Evolutionary conservation across 2,329 filamentous ascomycete genomes (phyloP).

Genomic region (Aspergillus melleus): DNA sequence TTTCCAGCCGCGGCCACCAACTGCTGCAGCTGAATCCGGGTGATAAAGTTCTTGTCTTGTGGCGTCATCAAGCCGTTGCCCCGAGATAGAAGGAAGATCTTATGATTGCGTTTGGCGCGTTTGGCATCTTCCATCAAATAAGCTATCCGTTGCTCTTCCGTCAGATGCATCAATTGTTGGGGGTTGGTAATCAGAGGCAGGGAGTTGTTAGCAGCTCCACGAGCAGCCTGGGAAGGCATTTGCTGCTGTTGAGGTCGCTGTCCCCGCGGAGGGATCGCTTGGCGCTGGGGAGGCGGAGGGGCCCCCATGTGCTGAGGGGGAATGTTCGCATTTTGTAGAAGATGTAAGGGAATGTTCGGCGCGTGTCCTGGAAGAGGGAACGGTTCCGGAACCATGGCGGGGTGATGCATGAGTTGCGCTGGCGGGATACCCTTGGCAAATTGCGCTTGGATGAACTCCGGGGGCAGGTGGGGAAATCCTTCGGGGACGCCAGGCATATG

Average conservation of each 20-base stretch:
- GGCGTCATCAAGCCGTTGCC: slow-evolving; percentile 98
- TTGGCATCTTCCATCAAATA: slow-evolving; percentile 90
- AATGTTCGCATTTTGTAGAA: slow-evolving; percentile 76
- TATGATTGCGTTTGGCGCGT: slow-evolving; percentile 95
- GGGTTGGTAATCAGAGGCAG: slow-evolving; percentile 65
- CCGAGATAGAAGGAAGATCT: slow-evolving; percentile 89
- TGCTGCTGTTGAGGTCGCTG: slow-evolving; percentile 39
- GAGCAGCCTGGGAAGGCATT: slow-evolving; percentile 35
- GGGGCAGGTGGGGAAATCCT: slow-evolving; percentile 37
- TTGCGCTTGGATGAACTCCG: slow-evolving; percentile 50
- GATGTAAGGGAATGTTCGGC: slow-evolving; percentile 64
- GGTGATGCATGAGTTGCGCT: slow-evolving; percentile 39
- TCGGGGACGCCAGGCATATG: slow-evolving; percentile 33
- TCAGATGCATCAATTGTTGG: slow-evolving; percentile 72
- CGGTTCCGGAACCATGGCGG: slow-evolving; percentile 44
- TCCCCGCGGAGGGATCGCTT: slow-evolving; percentile 35
- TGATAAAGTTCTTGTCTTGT: slow-evolving; percentile 99
- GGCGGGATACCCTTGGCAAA: slow-evolving; percentile 35
- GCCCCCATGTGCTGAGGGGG: slow-evolving; percentile 46
- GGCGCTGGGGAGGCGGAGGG: slow-evolving; percentile 38
- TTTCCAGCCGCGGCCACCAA: slow-evolving; percentile 90
- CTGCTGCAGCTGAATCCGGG: slow-evolving; percentile 94
- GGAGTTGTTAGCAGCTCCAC: slow-evolving; percentile 33
- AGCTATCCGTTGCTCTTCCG: slow-evolving; percentile 78
- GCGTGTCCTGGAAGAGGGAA: slow-evolving; percentile 46